Conservation (phyloP, 768 basidiomycete genomes). For the Artomyces pyxidatus region DNA sequence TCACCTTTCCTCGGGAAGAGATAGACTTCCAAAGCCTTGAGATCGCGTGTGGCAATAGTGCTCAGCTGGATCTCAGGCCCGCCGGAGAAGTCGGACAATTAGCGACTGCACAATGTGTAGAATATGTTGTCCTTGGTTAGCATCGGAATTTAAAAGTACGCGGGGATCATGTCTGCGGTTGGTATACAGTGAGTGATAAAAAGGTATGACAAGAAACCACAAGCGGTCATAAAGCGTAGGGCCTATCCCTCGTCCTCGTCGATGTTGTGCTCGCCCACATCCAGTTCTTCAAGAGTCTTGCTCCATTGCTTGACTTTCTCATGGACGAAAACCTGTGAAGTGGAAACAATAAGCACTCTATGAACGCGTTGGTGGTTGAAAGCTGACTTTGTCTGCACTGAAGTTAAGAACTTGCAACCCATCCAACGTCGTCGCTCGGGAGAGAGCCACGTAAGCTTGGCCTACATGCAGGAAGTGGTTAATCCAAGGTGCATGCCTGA, state of each 20-base stretch:
- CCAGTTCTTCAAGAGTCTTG: conserved; percentile 52
- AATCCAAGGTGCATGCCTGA: background rate
- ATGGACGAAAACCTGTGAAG: conserved; percentile 10
- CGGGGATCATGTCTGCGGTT: too few relatives aligned
- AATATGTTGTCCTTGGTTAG: background rate
- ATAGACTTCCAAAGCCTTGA: too few relatives aligned
- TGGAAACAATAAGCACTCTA: too few relatives aligned
- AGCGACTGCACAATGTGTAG: background rate
- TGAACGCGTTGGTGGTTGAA: background rate
- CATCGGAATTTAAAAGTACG: too few relatives aligned
- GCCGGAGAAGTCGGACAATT: too few relatives aligned
- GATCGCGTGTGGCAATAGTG: too few relatives aligned
- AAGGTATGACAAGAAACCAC: background rate
- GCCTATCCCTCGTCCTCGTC: background rate
- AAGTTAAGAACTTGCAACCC: conserved; percentile 84
- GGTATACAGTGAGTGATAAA: background rate
- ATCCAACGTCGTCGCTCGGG: conserved; percentile 78
- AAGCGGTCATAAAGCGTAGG: background rate
- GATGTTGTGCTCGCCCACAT: conserved; percentile 2
- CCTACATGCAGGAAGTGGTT: conserved; percentile 33
- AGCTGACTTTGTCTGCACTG: conserved; percentile 56
- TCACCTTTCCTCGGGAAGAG: too few relatives aligned
- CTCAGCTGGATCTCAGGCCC: too few relatives aligned
- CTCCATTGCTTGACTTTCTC: conserved; percentile 64
- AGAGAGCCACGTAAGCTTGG: conserved; percentile 87